phyloP scores from a whole-genome alignment of 192 early-diverging fungal genomes.

The Podila horticola region DNA sequence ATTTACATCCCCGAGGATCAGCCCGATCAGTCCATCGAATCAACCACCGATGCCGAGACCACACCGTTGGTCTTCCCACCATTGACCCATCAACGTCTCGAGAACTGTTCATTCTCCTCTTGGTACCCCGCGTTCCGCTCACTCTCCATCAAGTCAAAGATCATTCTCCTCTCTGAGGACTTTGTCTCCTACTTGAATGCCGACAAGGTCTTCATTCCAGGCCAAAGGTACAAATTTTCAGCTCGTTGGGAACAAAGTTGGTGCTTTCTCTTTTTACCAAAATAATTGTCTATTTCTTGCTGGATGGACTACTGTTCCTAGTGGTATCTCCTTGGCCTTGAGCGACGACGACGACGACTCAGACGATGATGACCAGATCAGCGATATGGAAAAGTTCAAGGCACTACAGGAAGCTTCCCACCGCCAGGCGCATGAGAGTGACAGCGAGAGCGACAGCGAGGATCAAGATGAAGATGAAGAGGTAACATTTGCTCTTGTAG shows the following conservation, averaged over 20 bases:
- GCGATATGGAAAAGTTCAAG: slow-evolving; percentile 33
- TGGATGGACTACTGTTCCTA: slow-evolving; percentile 6
- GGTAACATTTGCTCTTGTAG: not conserved
- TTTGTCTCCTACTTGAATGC: slow-evolving; percentile 88
- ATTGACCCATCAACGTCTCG: slow-evolving; percentile 69
- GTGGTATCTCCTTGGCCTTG: slow-evolving; percentile 33
- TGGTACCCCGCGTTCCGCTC: slow-evolving; percentile 82
- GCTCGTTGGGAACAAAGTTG: not conserved
- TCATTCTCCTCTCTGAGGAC: slow-evolving; percentile 78
- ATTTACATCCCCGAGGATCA: not conserved
- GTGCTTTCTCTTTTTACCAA: not conserved
- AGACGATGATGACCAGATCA: slow-evolving; percentile 8
- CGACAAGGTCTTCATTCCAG: slow-evolving; percentile 89
- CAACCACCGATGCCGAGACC: not conserved
- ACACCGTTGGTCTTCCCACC: slow-evolving; percentile 58
- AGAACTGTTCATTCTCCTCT: slow-evolving; percentile 75
- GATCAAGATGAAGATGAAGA: slow-evolving; percentile 57
- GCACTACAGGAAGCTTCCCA: slow-evolving; percentile 10
- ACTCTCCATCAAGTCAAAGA: slow-evolving; percentile 75
- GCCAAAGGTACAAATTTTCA: slow-evolving; percentile 57
- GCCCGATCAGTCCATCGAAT: slow-evolving; percentile 1
- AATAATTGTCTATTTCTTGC: not conserved
- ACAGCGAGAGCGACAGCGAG: slow-evolving; percentile 40
- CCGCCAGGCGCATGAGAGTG: slow-evolving; percentile 11
- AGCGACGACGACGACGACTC: slow-evolving; percentile 32